Percentiles rank a stretch among this genome's conserved stretches.
Evolutionary conservation across 176 grass and related monocot genomes (phyloP).

Genomic region (Coix lacrymajobi): DNA sequence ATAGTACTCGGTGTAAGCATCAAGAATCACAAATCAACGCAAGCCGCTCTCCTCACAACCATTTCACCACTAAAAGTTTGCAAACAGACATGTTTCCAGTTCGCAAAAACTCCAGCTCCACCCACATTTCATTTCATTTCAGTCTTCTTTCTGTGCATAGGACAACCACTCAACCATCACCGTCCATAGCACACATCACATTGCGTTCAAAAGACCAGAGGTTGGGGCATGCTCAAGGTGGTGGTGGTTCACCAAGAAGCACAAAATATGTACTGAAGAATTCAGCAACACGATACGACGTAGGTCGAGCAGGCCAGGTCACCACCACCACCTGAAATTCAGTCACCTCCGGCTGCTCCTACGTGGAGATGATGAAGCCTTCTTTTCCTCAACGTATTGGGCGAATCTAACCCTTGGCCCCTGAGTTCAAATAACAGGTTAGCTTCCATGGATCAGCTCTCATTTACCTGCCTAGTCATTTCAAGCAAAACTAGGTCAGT

Average conservation of each 20-base stretch:
- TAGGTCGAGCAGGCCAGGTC: neutral
- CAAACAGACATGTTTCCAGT: neutral
- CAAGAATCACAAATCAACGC: too few species aligned
- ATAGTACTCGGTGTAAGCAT: too few species aligned
- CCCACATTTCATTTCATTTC: neutral
- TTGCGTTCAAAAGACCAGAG: neutral
- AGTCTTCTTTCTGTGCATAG: neutral
- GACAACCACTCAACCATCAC: neutral
- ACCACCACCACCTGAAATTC: neutral
- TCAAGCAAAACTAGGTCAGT: neutral
- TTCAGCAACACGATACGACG: too few species aligned
- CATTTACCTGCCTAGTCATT: neutral
- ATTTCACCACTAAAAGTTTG: neutral
- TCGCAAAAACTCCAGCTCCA: neutral
- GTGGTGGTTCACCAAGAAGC: neutral
- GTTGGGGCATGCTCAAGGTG: neutral
- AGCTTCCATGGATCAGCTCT: neutral
- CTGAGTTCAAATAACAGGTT: slow-evolving; percentile 26
- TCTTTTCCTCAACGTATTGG: slow-evolving; percentile 49
- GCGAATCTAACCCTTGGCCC: slow-evolving; percentile 57
- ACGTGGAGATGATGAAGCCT: neutral
- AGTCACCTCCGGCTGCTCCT: slow-evolving; percentile 4
- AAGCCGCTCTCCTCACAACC: too few species aligned
- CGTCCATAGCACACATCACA: neutral
- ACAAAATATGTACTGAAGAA: neutral